phyloP scores from a whole-genome alignment of 129 eudicot genomes.

The Chrysanthemum seticuspe region DNA sequence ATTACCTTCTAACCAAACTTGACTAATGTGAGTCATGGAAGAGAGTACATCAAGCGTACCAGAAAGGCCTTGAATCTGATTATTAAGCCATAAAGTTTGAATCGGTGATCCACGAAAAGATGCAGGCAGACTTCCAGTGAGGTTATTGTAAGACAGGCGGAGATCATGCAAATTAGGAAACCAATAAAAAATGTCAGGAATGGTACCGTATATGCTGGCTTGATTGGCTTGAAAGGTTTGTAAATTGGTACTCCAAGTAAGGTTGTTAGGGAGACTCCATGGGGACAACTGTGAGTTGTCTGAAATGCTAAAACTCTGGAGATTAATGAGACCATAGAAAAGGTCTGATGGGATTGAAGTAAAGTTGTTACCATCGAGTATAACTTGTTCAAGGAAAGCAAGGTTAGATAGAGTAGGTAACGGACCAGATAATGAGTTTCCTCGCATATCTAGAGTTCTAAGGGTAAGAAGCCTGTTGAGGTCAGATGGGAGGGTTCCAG shows the following conservation, averaged over 20 bases:
- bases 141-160: constrained; percentile 8
- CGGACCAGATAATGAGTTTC: constrained; percentile 39
- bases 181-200: constrained; percentile 44
- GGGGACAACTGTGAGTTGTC: not conserved
- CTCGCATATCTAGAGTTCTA: constrained; percentile 20
- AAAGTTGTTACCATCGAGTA: constrained; percentile 32
- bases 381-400: constrained; percentile 16
- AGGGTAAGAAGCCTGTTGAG: constrained; percentile 34
- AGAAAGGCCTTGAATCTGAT: constrained; percentile 1
- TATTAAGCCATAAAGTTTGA: not conserved
- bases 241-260: constrained; percentile 30
- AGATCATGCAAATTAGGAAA: not conserved
- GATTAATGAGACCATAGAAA: constrained; percentile 23
- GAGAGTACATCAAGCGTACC: constrained; percentile 15
- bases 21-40: not conserved
- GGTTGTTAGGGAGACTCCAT: not conserved
- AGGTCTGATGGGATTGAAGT: constrained; percentile 32
- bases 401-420: constrained; percentile 46
- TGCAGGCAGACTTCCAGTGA: not conserved
- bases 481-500: constrained; percentile 20
- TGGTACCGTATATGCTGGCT: constrained; percentile 28
- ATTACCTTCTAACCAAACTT: constrained; percentile 5
- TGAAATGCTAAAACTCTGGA: not conserved
- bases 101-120: not conserved
- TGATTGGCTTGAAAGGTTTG: constrained; percentile 4